Evolutionary conservation across 2,329 filamentous ascomycete genomes (phyloP).

Genomic region (Pseudopyricularia cyperi): DNA sequence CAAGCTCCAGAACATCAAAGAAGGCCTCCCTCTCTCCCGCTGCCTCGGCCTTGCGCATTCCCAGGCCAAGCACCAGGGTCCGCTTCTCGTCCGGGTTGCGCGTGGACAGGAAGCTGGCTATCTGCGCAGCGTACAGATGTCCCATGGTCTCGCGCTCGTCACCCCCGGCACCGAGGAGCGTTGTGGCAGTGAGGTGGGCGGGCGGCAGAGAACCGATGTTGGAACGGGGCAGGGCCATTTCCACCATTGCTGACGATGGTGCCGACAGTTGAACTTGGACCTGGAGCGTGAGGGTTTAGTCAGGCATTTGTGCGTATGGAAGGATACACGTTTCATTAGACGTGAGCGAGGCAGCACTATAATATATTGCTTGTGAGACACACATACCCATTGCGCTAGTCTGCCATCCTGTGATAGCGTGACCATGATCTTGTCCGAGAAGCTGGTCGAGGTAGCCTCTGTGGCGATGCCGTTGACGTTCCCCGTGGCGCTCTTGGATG

Average conservation of each 20-base stretch:
- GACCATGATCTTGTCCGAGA: conserved; percentile 82
- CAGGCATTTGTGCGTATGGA: conserved; percentile 9
- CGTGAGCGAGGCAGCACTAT: conserved; percentile 13
- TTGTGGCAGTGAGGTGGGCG: conserved; percentile 72
- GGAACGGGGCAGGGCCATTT: conserved; percentile 40
- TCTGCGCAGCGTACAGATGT: conserved; percentile 79
- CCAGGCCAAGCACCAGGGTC: conserved; percentile 49
- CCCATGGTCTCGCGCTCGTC: conserved; percentile 70
- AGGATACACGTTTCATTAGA: conserved; percentile 7
- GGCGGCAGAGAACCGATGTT: conserved; percentile 50
- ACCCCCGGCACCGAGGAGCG: conserved; percentile 71
- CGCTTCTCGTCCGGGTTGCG: conserved; percentile 52
- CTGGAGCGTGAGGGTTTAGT: conserved; percentile 22
- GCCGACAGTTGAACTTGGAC: conserved; percentile 68
- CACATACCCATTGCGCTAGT: conserved; percentile 77
- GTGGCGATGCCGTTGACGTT: conserved; percentile 57
- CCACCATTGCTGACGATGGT: conserved; percentile 48
- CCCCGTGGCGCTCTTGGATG: conserved; percentile 44
- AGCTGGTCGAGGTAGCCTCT: conserved; percentile 58
- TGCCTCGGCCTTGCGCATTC: conserved; percentile 33
- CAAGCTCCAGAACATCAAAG: conserved; percentile 52
- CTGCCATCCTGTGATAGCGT: conserved; percentile 78
- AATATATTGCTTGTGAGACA: conserved; percentile 1
- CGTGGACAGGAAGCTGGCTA: conserved; percentile 66
- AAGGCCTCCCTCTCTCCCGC: conserved; percentile 37